Base-by-base conservation (phyloP, 1,284 basidiomycete species). In the Puccinia novopanici region DNA sequence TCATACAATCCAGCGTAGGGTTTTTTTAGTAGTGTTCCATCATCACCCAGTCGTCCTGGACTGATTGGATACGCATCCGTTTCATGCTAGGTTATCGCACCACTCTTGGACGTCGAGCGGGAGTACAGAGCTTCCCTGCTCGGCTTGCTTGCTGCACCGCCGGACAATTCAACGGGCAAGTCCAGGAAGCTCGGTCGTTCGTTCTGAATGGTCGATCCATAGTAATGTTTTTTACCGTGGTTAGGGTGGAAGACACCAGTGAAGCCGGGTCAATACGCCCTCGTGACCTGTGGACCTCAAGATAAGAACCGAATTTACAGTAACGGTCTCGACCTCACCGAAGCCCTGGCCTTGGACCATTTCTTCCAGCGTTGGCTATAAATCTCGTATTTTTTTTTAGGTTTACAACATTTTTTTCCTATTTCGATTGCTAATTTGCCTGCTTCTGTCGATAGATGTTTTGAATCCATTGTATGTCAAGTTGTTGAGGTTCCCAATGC, bases 401-500 rank as follows among this genome's bases (percentile, higher is more conserved):
- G 34, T 40, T 55, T 30, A 37, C n/a, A 27, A 48, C 3, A 10
- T 75, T 59, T 27, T 10, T 34, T 1, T n/a, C 34, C 2, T 37
- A 75, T 45, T 13, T 27, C 0, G 30, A 30, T 52, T 65, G 19
- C 30, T 45, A 24, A 48, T 3, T 24, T 19, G 9, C 40, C 27
- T 48, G 15, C 15, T 24, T 27, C 9, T 52, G n/a, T 2, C n/a
- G 37, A 19, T 40, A 79, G 76, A 59, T 79, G 76, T 79, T 52
- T 71, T 79, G 68, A 73, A 80, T 63, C 68, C 55, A 37, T 63
- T 74, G 30, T 80, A 80, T 42, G 42, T 65, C 6, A 81, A 83
- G 2, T 27, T 85, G 15, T 75, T 85, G 42, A 82, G 79, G 6
- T 84, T 83, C 72, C 84, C 84, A 2, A 80, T 85, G 13, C 82